A percentile compares a stretch with the other conserved stretches of the same genome.
Evolutionary conservation across 2,329 filamentous ascomycete species (phyloP).

Genomic region (Dactylellina leptospora): DNA sequence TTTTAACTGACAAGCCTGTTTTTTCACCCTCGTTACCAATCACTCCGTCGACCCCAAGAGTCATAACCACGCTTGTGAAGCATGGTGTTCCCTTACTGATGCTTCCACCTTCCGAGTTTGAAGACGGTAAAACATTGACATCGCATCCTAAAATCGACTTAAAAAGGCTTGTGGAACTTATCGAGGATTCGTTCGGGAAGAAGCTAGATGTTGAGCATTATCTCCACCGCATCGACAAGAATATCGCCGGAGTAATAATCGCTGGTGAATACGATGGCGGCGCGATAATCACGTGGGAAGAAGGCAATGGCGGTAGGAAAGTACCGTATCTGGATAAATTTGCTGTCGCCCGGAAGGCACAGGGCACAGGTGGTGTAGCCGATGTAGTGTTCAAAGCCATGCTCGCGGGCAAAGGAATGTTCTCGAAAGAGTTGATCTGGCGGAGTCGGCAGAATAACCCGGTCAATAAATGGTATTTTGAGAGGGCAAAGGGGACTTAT

Average conservation of each 20-base stretch:
- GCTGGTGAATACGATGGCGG: constrained; percentile 97
- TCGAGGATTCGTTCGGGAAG: constrained; percentile 90
- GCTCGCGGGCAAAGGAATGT: constrained; percentile 76
- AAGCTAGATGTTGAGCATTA: constrained; percentile 86
- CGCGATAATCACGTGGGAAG: constrained; percentile 93
- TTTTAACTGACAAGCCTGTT: constrained; percentile 92
- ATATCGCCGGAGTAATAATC: constrained; percentile 89
- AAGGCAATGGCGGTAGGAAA: constrained; percentile 69
- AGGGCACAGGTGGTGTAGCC: constrained; percentile 90
- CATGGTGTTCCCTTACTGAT: constrained; percentile 88
- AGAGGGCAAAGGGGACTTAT: constrained; percentile 82
- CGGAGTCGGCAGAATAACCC: constrained; percentile 87
- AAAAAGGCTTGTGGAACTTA: constrained; percentile 80
- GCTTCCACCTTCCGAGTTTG: constrained; percentile 67
- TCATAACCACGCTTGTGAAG: constrained; percentile 83
- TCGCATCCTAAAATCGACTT: constrained; percentile 79
- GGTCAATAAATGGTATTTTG: constrained; percentile 99
- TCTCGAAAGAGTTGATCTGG: constrained; percentile 85
- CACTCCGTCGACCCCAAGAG: constrained; percentile 60
- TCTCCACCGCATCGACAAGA: constrained; percentile 78
- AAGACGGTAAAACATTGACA: constrained; percentile 68
- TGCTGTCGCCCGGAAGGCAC: constrained; percentile 84
- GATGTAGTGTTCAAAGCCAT: constrained; percentile 97
- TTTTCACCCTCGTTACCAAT: constrained; percentile 89
- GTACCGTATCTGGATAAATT: constrained; percentile 98